Conservation (phyloP, 768 basidiomycete species). For the Symmetrospora coprosmae region DNA sequence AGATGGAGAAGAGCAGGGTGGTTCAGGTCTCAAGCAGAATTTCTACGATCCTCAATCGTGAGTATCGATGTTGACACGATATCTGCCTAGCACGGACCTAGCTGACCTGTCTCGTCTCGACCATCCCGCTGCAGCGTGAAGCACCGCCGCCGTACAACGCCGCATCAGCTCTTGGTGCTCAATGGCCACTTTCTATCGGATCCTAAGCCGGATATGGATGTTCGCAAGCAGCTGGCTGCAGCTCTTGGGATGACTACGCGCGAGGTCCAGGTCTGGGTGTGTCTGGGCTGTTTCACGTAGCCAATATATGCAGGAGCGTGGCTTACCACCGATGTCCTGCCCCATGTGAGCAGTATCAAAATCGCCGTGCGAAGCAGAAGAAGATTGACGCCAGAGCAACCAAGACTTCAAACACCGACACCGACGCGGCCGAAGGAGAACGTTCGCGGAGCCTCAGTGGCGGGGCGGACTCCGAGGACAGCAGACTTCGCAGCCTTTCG, state of each 20-base stretch:
- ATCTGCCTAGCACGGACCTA: neutral
- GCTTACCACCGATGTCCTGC: too few relatives aligned
- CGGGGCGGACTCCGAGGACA: neutral
- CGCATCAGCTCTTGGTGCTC: conserved; percentile 71
- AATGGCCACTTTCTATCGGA: conserved; percentile 73
- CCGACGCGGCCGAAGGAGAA: neutral
- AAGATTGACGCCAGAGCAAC: conserved; percentile 22
- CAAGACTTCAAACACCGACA: neutral
- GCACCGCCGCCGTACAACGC: conserved; percentile 52
- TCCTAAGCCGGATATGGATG: conserved; percentile 67
- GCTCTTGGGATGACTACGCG: conserved; percentile 83
- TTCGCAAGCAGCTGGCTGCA: conserved; percentile 62
- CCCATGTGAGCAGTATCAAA: conserved; percentile 29
- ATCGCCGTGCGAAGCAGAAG: conserved; percentile 32
- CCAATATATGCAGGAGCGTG: too few relatives aligned
- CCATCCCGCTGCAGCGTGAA: conserved; percentile 22
- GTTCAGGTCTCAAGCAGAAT: neutral
- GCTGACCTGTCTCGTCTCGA: neutral
- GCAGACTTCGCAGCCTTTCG: too few relatives aligned
- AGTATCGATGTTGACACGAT: too few relatives aligned
- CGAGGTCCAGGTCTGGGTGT: conserved; percentile 68
- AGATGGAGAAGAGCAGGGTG: too few relatives aligned
- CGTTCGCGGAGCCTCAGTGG: neutral
- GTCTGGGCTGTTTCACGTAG: neutral
- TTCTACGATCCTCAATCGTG: neutral